These are phyloP conservation scores for Cupressus sempervirens DNA, from an alignment of 75 land plant genomes.

Conservation along the genomic window DNA sequence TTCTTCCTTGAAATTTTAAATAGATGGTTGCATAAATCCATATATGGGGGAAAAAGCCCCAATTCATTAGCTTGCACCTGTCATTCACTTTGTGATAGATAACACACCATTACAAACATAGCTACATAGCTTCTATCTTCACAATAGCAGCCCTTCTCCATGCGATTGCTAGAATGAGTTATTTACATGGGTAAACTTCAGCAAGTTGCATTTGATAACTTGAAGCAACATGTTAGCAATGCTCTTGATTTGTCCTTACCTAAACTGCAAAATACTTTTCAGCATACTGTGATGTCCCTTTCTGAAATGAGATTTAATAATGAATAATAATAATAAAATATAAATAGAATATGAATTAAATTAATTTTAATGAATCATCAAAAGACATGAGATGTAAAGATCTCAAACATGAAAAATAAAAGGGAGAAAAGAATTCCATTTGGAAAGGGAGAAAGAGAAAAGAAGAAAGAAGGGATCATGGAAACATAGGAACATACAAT, in stretches of 20 bases:
- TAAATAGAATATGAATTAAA: too few species aligned
- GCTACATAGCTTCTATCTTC: neutral
- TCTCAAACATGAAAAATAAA: too few species aligned
- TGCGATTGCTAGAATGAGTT: neutral
- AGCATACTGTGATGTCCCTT: too few species aligned
- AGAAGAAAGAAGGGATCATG: too few species aligned
- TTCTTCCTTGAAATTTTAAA: conserved; percentile 5
- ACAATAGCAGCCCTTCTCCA: neutral
- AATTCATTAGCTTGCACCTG: neutral
- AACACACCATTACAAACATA: neutral
- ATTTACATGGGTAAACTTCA: neutral
- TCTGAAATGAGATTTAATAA: too few species aligned
- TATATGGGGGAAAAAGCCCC: neutral
- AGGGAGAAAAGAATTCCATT: too few species aligned
- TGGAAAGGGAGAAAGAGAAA: too few species aligned
- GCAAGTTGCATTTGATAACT: neutral
- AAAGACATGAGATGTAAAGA: too few species aligned
- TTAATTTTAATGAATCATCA: too few species aligned
- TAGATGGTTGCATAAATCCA: neutral
- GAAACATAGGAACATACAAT: too few species aligned
- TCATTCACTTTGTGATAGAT: neutral
- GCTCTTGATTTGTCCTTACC: neutral
- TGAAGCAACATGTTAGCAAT: neutral
- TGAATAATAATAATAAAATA: too few species aligned
- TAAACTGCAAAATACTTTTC: neutral